Conservation (phyloP, 192 early-diverging fungal species). For the Umbelopsis ramanniana region DNA sequence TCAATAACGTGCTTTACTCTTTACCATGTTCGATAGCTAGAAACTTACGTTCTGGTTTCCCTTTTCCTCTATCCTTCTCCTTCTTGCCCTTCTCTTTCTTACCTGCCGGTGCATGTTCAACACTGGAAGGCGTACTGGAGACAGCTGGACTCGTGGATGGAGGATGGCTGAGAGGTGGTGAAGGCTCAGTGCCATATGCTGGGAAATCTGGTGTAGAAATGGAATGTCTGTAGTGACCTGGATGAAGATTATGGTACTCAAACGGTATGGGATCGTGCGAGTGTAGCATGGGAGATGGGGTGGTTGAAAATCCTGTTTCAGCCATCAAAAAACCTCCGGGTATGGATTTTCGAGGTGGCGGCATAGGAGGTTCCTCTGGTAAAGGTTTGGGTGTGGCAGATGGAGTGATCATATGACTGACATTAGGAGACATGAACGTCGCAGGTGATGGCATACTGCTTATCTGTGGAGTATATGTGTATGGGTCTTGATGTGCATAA, state of each 20-base stretch:
- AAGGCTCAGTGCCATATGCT: not conserved
- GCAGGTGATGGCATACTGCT: slow-evolving; percentile 18
- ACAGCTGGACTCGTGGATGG: not conserved
- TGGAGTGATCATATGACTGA: slow-evolving; percentile 7
- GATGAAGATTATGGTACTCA: not conserved
- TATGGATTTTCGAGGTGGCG: slow-evolving; percentile 3
- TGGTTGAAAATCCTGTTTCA: not conserved
- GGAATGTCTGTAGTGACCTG: not conserved
- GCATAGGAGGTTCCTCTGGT: slow-evolving; percentile 19
- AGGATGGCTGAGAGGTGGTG: not conserved
- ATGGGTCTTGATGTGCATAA: slow-evolving; percentile 2
- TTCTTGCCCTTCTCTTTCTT: slow-evolving; percentile 7
- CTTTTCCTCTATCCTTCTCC: slow-evolving; percentile 18
- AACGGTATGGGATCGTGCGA: not conserved
- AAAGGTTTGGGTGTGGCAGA: slow-evolving; percentile 18
- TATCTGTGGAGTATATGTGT: slow-evolving; percentile 10
- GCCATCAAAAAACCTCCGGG: not conserved
- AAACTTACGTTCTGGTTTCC: slow-evolving; percentile 16
- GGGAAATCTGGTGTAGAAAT: not conserved
- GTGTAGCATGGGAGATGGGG: not conserved
- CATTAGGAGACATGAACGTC: not conserved
- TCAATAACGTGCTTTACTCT: not conserved
- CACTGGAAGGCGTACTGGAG: not conserved
- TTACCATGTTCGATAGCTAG: not conserved
- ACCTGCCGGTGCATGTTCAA: not conserved